Evolutionary conservation across 2,329 filamentous ascomycete genomes (phyloP).

Genomic region (Neofusicoccum umdonicola): DNA sequence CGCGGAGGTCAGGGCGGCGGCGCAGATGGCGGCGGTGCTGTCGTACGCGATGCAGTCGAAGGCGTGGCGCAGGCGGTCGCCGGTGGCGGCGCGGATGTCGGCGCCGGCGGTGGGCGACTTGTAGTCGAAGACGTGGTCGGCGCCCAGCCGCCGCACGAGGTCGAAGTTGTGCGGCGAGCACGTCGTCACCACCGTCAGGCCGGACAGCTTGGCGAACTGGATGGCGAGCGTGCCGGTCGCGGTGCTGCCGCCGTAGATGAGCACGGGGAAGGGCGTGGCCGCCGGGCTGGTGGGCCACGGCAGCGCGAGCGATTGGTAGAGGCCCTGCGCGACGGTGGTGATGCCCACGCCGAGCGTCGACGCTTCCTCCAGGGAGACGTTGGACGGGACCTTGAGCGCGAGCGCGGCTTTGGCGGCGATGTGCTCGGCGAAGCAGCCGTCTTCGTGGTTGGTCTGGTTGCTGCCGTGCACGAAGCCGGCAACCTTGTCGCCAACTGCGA

Average conservation of each 20-base stretch:
- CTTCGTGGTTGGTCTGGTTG: slow-evolving; percentile 37
- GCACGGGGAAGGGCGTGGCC: slow-evolving; percentile 38
- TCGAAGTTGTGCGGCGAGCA: slow-evolving; percentile 17
- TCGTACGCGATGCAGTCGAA: slow-evolving; percentile 51
- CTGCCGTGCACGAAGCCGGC: slow-evolving; percentile 52
- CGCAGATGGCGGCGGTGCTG: slow-evolving; percentile 38
- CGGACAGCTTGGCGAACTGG: slow-evolving; percentile 40
- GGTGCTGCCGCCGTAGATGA: slow-evolving; percentile 53
- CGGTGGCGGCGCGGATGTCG: slow-evolving; percentile 48
- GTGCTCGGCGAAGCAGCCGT: slow-evolving; percentile 56
- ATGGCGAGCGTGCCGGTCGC: slow-evolving; percentile 52
- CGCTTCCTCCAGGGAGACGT: slow-evolving; percentile 52
- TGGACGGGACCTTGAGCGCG: slow-evolving; percentile 47
- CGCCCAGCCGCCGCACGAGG: slow-evolving; percentile 2
- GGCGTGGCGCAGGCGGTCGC: slow-evolving; percentile 43
- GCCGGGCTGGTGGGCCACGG: slow-evolving; percentile 30
- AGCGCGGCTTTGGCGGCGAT: slow-evolving; percentile 52
- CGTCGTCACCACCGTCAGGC: slow-evolving; percentile 5
- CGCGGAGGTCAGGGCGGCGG: slow-evolving; percentile 36
- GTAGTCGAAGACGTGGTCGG: slow-evolving; percentile 47
- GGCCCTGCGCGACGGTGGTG: slow-evolving; percentile 50
- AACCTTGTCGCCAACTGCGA: slow-evolving; percentile 53
- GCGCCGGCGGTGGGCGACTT: slow-evolving; percentile 42
- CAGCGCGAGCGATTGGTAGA: slow-evolving; percentile 45
- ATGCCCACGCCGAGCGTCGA: slow-evolving; percentile 53